Percentiles rank a stretch among this genome's conserved stretches.
Conservation (phyloP, 2,329 filamentous ascomycete genomes). For the Xylaria sp. region DNA sequence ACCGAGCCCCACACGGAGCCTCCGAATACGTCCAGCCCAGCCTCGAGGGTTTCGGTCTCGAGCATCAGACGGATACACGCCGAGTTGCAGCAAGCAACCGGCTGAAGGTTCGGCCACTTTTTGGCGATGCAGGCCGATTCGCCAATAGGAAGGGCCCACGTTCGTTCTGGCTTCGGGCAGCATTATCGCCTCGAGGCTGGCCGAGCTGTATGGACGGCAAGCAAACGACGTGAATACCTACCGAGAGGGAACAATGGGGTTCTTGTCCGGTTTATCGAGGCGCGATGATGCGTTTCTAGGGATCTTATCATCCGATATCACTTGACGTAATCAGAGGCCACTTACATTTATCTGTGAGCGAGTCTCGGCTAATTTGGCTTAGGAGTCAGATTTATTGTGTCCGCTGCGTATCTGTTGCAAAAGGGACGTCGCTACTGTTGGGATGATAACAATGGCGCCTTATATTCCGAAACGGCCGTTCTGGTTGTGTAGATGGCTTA, state of each 20-base stretch:
- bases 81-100: background rate
- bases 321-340: background rate
- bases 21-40: background rate
- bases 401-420: too few species aligned
- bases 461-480: too few species aligned
- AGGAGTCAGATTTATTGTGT: too few species aligned
- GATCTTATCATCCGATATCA: background rate
- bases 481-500: too few species aligned
- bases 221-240: background rate
- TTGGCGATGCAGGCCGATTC: slow-evolving; percentile 1
- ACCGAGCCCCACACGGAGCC: background rate
- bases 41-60: background rate
- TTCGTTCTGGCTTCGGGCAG: slow-evolving; percentile 14
- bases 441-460: too few species aligned
- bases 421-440: too few species aligned
- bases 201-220: slow-evolving; percentile 8
- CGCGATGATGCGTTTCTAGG: background rate
- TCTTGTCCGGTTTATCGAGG: background rate
- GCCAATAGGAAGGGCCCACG: slow-evolving; percentile 15
- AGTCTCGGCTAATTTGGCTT: too few species aligned
- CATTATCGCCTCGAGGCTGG: slow-evolving; percentile 4
- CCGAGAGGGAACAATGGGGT: background rate
- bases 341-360: too few species aligned
- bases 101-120: background rate
- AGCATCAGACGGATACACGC: background rate